A percentile compares a stretch with the other conserved stretches of the same genome.
Evolutionary conservation across 2,329 filamentous ascomycete species (phyloP).

Genomic region (Colletotrichum destructivum): DNA sequence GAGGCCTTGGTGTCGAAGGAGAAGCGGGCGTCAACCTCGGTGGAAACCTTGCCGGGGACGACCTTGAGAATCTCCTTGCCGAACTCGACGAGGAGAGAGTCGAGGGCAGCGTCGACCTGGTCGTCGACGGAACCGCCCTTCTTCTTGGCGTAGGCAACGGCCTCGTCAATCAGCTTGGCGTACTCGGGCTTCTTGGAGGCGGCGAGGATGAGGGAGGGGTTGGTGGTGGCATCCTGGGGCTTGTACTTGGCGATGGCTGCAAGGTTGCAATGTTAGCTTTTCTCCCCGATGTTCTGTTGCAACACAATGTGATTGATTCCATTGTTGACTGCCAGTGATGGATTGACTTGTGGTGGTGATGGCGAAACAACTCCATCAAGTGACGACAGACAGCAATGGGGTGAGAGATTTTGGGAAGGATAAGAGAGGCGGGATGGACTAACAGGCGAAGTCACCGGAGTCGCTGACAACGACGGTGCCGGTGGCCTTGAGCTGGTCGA

Average conservation of each 20-base stretch:
- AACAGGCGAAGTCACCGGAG: constrained; percentile 89
- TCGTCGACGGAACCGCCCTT: constrained; percentile 78
- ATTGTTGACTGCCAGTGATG: constrained; percentile 5
- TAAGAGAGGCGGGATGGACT: constrained; percentile 56
- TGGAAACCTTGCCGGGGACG: constrained; percentile 98
- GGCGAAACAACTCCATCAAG: neutral
- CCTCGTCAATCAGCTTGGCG: constrained; percentile 89
- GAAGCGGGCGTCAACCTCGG: constrained; percentile 95
- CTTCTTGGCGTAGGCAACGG: constrained; percentile 88
- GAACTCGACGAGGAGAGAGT: constrained; percentile 97
- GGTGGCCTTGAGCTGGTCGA: constrained; percentile 96
- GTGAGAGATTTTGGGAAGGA: constrained; percentile 27
- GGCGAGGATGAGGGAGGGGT: constrained; percentile 98
- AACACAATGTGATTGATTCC: neutral
- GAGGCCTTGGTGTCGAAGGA: constrained; percentile 96
- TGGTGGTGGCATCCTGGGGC: constrained; percentile 99
- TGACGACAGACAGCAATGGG: constrained; percentile 3
- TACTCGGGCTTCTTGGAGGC: constrained; percentile 99
- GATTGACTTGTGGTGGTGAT: constrained; percentile 16
- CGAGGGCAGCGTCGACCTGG: constrained; percentile 91
- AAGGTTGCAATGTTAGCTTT: constrained; percentile 39
- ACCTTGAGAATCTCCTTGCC: constrained; percentile 98
- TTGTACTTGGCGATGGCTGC: constrained; percentile 99
- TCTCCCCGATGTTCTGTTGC: constrained; percentile 23
- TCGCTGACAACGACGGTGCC: constrained; percentile 98